These are phyloP conservation scores for Phragmites australis DNA, from an alignment of 176 grass and related monocot species.

Conservation along the genomic window DNA sequence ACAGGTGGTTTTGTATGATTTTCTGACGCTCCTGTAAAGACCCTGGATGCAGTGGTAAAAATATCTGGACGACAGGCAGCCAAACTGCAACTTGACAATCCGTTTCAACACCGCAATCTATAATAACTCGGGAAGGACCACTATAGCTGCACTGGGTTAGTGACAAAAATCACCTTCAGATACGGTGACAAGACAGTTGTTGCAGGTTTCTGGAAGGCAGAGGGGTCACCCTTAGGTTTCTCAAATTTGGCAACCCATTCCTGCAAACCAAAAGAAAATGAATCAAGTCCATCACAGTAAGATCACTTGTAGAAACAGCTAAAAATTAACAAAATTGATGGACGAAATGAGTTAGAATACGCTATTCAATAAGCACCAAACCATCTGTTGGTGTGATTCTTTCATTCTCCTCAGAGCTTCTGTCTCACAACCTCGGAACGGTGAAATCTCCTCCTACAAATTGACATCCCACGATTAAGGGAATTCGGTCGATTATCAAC, in stretches of 20 bases:
- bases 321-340: not conserved
- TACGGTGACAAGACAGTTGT: conserved; percentile 87
- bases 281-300: not conserved
- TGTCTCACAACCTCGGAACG: conserved; percentile 67
- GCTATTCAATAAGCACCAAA: conserved; percentile 38
- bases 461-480: not conserved
- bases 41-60: conserved; percentile 83
- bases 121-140: not conserved
- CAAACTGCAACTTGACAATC: conserved; percentile 54
- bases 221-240: conserved; percentile 93
- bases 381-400: conserved; percentile 68
- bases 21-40: conserved; percentile 58
- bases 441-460: conserved; percentile 76
- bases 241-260: conserved; percentile 92
- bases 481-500: not conserved
- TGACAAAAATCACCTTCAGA: conserved; percentile 57
- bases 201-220: conserved; percentile 76
- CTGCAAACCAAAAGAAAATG: conserved; percentile 7
- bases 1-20: conserved; percentile 88
- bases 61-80: conserved; percentile 87
- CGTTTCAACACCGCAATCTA: not conserved
- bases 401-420: conserved; percentile 80
- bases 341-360: not conserved
- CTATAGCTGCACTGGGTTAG: not conserved
- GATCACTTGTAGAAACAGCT: not conserved